Conservation (phyloP, 176 grass and related monocot species). For the Musa beccarii region DNA sequence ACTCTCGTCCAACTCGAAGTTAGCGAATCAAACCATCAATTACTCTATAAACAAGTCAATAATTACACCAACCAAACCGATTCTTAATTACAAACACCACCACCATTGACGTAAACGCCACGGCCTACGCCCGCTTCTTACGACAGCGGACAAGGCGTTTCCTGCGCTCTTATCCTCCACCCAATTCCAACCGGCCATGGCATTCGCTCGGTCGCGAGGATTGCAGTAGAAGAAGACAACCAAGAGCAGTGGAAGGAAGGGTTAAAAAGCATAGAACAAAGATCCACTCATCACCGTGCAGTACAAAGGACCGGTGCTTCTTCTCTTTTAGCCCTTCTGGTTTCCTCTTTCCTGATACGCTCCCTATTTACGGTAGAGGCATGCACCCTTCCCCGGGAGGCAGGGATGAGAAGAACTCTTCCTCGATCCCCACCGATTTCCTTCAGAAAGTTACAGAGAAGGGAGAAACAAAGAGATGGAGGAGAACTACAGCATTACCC, state of each 20-base stretch:
- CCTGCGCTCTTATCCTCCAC: neutral
- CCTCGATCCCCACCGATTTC: neutral
- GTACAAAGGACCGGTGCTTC: neutral
- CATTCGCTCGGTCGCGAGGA: neutral
- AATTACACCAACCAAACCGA: neutral
- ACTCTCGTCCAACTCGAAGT: neutral
- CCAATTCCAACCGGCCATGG: too few species aligned
- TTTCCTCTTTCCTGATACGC: neutral
- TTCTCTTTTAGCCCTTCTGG: neutral
- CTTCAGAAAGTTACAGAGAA: neutral
- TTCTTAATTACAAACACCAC: neutral
- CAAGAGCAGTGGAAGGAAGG: neutral
- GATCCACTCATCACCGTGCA: neutral
- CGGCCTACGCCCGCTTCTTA: neutral
- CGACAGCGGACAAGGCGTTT: neutral
- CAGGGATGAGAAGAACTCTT: neutral
- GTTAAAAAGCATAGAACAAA: neutral
- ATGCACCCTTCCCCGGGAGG: neutral
- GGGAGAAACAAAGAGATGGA: slow-evolving; percentile 1
- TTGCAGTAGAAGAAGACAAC: neutral
- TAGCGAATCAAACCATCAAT: neutral
- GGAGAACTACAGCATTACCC: slow-evolving; percentile 12
- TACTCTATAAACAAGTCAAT: neutral
- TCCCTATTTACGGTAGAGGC: neutral
- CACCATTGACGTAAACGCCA: neutral